Evolutionary conservation across 2,329 filamentous ascomycete species (phyloP).

Genomic region (Paecilomyces niveus): DNA sequence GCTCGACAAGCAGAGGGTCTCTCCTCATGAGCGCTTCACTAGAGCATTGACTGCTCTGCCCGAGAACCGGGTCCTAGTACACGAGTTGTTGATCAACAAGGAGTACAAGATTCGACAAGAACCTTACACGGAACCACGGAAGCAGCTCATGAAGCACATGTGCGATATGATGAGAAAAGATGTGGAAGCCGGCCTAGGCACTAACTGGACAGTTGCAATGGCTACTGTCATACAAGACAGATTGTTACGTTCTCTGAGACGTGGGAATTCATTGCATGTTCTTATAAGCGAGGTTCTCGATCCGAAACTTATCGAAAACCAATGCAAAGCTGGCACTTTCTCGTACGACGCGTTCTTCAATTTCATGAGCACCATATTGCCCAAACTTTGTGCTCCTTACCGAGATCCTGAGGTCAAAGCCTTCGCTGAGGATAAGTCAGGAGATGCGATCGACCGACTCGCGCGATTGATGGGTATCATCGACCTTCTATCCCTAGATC

Average conservation of each 20-base stretch:
- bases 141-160: slow-evolving; percentile 51
- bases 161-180: slow-evolving; percentile 53
- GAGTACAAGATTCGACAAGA: slow-evolving; percentile 53
- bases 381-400: slow-evolving; percentile 59
- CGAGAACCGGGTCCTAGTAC: slow-evolving; percentile 54
- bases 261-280: slow-evolving; percentile 55
- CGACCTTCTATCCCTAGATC: slow-evolving; percentile 56
- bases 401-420: slow-evolving; percentile 53
- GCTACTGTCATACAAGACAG: slow-evolving; percentile 59
- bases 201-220: slow-evolving; percentile 58
- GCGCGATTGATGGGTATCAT: slow-evolving; percentile 57
- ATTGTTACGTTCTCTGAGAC: slow-evolving; percentile 51
- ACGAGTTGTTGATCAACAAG: slow-evolving; percentile 58
- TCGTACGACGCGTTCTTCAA: slow-evolving; percentile 58
- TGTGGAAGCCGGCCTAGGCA: slow-evolving; percentile 49
- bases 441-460: slow-evolving; percentile 56
- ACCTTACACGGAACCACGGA: slow-evolving; percentile 44
- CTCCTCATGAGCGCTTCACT: slow-evolving; percentile 36
- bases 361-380: slow-evolving; percentile 56
- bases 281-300: slow-evolving; percentile 57
- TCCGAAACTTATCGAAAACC: slow-evolving; percentile 49
- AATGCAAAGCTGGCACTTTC: slow-evolving; percentile 54
- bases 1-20: slow-evolving; percentile 26
- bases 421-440: slow-evolving; percentile 44
- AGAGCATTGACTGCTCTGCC: slow-evolving; percentile 55